These are phyloP conservation scores for Sugiyamaella grinbergsii DNA, from an alignment of 1,139 yeast genomes.

Conservation along the genomic window DNA sequence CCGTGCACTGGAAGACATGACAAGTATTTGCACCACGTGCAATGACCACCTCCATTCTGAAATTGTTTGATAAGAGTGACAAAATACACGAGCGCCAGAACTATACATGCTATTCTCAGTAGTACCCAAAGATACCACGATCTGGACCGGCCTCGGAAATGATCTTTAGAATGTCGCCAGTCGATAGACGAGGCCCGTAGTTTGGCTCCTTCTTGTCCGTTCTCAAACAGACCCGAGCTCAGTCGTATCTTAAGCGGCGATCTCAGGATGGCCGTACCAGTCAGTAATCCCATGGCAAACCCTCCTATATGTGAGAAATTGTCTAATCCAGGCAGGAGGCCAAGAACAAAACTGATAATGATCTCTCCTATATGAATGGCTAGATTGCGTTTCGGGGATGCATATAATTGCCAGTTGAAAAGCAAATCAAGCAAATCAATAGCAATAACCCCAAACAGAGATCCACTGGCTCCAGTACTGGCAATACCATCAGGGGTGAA, in stretches of 20 bases:
- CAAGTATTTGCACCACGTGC: constrained; percentile 74
- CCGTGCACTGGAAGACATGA: constrained; percentile 71
- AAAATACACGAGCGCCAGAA: constrained; percentile 54
- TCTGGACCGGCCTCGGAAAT: constrained; percentile 43
- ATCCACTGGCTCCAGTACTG: constrained; percentile 76
- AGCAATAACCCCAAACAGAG: constrained; percentile 70
- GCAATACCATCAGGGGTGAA: constrained; percentile 71
- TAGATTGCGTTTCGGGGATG: constrained; percentile 47
- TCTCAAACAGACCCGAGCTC: constrained; percentile 15
- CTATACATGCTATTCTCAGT: constrained; percentile 52
- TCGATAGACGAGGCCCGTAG: constrained; percentile 33
- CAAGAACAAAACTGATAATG: constrained; percentile 61
- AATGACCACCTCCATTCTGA: constrained; percentile 50
- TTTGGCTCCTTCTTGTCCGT: constrained; percentile 22
- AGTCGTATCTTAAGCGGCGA: constrained; percentile 52
- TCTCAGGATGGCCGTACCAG: constrained; percentile 56
- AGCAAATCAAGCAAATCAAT: constrained; percentile 60
- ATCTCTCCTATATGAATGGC: constrained; percentile 58
- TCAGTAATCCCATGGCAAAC: constrained; percentile 61
- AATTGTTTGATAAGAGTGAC: constrained; percentile 54
- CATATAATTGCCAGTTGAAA: constrained; percentile 55
- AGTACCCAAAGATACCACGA: constrained; percentile 56
- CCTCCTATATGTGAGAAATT: constrained; percentile 81
- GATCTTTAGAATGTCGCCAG: constrained; percentile 28
- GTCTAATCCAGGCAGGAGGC: constrained; percentile 73